Evolutionary conservation across 169 alveolate genomes (phyloP).

Genomic region (Pseudocohnilembus persalinus): DNA sequence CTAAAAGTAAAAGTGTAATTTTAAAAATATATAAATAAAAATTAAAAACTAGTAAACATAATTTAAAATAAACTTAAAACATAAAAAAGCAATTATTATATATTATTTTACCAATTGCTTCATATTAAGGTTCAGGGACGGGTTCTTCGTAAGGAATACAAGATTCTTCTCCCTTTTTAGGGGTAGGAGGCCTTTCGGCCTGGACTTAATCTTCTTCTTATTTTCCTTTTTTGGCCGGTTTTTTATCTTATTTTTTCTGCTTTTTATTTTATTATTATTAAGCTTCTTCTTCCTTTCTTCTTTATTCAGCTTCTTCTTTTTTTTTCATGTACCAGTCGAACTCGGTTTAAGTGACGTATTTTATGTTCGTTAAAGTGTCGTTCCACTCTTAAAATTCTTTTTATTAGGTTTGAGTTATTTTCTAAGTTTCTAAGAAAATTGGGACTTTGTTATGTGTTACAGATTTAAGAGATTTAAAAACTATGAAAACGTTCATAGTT

Average conservation of each 20-base stretch:
- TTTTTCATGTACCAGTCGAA: slow-evolving; percentile 68
- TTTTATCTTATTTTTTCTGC: slow-evolving; percentile 72
- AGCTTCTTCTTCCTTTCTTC: slow-evolving; percentile 80
- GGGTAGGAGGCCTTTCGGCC: slow-evolving; percentile 32
- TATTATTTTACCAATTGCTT: too few species aligned
- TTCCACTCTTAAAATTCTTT: slow-evolving; percentile 82
- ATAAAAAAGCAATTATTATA: too few species aligned
- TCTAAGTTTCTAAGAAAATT: slow-evolving; percentile 67
- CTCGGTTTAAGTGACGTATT: slow-evolving; percentile 77
- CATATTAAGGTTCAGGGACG: slow-evolving; percentile 77
- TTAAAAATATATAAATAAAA: too few species aligned
- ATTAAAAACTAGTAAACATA: too few species aligned
- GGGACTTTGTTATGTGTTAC: slow-evolving; percentile 67
- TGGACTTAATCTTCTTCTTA: slow-evolving; percentile 51
- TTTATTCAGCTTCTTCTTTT: slow-evolving; percentile 80
- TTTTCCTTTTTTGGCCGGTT: slow-evolving; percentile 75
- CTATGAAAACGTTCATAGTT: slow-evolving; percentile 66
- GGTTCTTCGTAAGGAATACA: slow-evolving; percentile 78
- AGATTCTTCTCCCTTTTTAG: slow-evolving; percentile 74
- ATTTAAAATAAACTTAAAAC: too few species aligned
- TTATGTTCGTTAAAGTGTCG: slow-evolving; percentile 70
- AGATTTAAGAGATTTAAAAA: slow-evolving; percentile 71
- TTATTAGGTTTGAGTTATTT: slow-evolving; percentile 63
- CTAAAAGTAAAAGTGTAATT: too few species aligned
- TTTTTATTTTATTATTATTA: slow-evolving; percentile 67